Conservation (phyloP, 352 stramenopile species). For the Phytophthora citricola region DNA sequence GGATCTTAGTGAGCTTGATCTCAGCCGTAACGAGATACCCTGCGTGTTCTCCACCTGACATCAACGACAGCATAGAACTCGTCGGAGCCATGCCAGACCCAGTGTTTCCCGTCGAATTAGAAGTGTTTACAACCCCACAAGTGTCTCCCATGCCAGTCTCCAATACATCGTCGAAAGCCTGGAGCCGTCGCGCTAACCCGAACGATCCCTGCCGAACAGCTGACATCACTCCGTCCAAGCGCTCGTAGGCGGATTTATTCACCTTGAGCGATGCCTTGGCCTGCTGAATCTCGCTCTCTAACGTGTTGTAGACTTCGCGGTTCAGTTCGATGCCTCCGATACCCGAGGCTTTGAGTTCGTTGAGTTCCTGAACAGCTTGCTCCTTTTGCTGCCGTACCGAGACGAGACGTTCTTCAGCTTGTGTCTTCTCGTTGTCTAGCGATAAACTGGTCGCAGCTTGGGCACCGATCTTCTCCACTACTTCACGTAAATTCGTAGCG, state of each 20-base stretch:
- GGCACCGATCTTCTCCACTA: constrained; percentile 77
- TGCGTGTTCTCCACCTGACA: constrained; percentile 55
- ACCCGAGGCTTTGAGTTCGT: constrained; percentile 83
- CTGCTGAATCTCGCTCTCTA: constrained; percentile 81
- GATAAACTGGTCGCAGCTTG: constrained; percentile 64
- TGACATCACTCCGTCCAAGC: constrained; percentile 77
- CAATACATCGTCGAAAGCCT: constrained; percentile 77
- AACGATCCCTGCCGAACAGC: constrained; percentile 79
- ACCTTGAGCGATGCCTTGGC: constrained; percentile 75
- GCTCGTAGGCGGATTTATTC: constrained; percentile 80
- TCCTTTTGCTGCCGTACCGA: constrained; percentile 71
- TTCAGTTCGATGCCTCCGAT: constrained; percentile 82
- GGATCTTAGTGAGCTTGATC: constrained; percentile 80
- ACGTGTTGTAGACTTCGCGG: constrained; percentile 81
- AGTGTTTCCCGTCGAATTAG: constrained; percentile 6
- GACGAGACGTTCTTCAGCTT: constrained; percentile 63
- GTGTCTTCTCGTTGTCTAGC: constrained; percentile 78
- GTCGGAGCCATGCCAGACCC: constrained; percentile 24
- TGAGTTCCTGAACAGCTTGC: constrained; percentile 58
- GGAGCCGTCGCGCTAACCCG: constrained; percentile 65
- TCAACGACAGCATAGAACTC: constrained; percentile 38
- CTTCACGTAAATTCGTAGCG: constrained; percentile 54
- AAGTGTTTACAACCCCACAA: constrained; percentile 3
- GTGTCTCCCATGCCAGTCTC: constrained; percentile 37
- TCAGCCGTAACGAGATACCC: constrained; percentile 67